Base-by-base conservation (phyloP, 805 yeast genomes). In the Saccharomycopsis amapae region DNA sequence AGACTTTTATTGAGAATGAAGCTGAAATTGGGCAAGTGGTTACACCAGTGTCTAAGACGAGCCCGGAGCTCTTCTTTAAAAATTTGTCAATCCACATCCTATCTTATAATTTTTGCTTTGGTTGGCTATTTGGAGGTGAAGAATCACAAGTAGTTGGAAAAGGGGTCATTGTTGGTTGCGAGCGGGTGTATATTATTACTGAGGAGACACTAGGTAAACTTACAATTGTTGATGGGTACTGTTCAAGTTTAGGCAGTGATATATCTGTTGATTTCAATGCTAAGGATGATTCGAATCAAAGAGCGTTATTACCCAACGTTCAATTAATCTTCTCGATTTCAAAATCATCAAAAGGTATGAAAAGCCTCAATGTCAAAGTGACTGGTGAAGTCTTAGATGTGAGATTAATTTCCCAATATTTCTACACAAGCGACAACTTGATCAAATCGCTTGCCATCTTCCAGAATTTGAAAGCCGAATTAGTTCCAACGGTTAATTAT, bases 321-420 rank as follows among this genome's bases (percentile, higher is more conserved):
- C 88, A 83, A 58, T 62, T 81, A 43, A 63, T 69, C 26, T 79
- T 76, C 53, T 58, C 66, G 2, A 59, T 66, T 7, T 50, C 50
- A 0, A 60, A 57, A 2, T 24, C 44, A 0, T 63, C 59, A 1
- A 56, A 51, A 2, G 58, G 56, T 0, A 55, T 48, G 13, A 62
- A 59, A 49, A 68, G 69, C 33, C 61, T 81, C 50, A 67, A 69
- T 49, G 60, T 81, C 1, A 65, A 71, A 19, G 71, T 84, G 15
- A 67, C 69, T 32, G 94, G 94, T 15, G 89, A 81, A 54, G 76
- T 73, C 49, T 59, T 85, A 10, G 89, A 83, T 59, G 82, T 81
- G 4, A 75, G 75, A 47, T 68, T 80, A 44, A 64, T 79, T 36
- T 75, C 89, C 0, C 67, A 75, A 22, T 69, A 82, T 0, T 66